phyloP scores from a whole-genome alignment of 805 yeast species.

The Wickerhamomyces rabaulensis region DNA sequence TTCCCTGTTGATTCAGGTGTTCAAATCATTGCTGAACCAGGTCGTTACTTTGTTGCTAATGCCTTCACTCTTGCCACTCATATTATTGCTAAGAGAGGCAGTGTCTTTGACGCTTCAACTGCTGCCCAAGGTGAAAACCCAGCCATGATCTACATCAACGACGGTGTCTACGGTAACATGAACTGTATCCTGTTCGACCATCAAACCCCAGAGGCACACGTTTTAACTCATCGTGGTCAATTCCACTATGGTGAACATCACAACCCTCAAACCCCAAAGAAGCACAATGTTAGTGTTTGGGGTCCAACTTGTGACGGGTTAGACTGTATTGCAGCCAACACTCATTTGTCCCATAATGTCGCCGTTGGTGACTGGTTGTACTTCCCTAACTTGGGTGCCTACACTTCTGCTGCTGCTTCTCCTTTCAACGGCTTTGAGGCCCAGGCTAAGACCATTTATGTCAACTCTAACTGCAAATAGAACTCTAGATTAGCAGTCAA shows the following conservation, averaged over 20 bases:
- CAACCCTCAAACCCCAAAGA: slow-evolving; percentile 5
- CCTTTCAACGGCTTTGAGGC: slow-evolving; percentile 84
- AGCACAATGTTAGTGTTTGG: slow-evolving; percentile 69
- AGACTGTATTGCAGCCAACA: slow-evolving; percentile 64
- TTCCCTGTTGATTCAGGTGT: slow-evolving; percentile 48
- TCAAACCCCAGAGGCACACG: slow-evolving; percentile 68
- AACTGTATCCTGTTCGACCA: slow-evolving; percentile 93
- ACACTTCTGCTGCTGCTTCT: slow-evolving; percentile 89
- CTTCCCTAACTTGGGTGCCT: slow-evolving; percentile 83
- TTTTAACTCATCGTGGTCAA: slow-evolving; percentile 50
- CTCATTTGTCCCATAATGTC: slow-evolving; percentile 53
- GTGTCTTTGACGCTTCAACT: slow-evolving; percentile 23
- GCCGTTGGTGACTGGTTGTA: slow-evolving; percentile 90
- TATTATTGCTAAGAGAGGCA: slow-evolving; percentile 77
- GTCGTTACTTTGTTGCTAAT: slow-evolving; percentile 79
- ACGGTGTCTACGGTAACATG: slow-evolving; percentile 93
- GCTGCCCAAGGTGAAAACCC: slow-evolving; percentile 23
- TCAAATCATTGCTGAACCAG: slow-evolving; percentile 84
- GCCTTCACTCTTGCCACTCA: slow-evolving; percentile 83
- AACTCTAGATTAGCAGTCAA: too few relatives aligned
- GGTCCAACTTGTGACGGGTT: slow-evolving; percentile 98
- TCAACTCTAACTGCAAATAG: slow-evolving; percentile 37
- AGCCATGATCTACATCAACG: slow-evolving; percentile 83
- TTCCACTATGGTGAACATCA: slow-evolving; percentile 34
- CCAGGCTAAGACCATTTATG: slow-evolving; percentile 55